Conservation (phyloP, 495 filamentous ascomycete genomes). For the Tuber melanosporum region DNA sequence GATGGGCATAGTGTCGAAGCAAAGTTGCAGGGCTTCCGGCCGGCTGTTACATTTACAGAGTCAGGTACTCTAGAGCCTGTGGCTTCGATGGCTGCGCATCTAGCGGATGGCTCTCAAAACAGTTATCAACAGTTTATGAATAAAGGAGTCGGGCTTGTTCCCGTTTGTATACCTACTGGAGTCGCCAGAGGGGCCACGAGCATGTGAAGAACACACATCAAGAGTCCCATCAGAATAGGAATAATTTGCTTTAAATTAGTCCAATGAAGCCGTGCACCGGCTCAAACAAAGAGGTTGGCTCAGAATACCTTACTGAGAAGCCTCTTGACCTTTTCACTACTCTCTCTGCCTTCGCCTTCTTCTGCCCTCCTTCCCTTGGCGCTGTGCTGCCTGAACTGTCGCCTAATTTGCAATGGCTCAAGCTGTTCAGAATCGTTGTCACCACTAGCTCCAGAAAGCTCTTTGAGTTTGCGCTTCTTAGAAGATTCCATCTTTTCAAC, state of each 20-base stretch:
- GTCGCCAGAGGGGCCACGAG: neutral
- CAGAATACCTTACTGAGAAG: conserved; percentile 78
- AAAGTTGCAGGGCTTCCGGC: neutral
- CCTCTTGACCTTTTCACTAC: conserved; percentile 64
- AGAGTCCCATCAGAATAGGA: neutral
- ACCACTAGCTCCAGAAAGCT: conserved; percentile 30
- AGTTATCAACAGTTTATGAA: neutral
- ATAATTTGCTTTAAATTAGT: neutral
- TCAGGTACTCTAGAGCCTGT: neutral
- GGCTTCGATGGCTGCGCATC: neutral
- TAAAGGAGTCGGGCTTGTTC: neutral
- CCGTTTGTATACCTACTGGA: neutral
- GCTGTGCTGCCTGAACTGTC: conserved; percentile 71
- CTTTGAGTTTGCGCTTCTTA: conserved; percentile 50
- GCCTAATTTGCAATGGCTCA: conserved; percentile 43
- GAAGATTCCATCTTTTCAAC: conserved; percentile 61
- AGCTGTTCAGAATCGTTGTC: conserved; percentile 38
- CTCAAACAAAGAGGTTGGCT: conserved; percentile 9
- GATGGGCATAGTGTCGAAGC: neutral
- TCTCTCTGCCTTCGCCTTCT: conserved; percentile 45
- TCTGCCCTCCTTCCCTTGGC: conserved; percentile 49
- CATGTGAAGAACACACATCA: neutral
- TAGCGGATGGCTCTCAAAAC: neutral
- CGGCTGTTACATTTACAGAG: neutral
- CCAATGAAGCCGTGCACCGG: neutral